Evolutionary conservation across 2,329 filamentous ascomycete genomes (phyloP).

Genomic region (Lasiodiplodia sp.): DNA sequence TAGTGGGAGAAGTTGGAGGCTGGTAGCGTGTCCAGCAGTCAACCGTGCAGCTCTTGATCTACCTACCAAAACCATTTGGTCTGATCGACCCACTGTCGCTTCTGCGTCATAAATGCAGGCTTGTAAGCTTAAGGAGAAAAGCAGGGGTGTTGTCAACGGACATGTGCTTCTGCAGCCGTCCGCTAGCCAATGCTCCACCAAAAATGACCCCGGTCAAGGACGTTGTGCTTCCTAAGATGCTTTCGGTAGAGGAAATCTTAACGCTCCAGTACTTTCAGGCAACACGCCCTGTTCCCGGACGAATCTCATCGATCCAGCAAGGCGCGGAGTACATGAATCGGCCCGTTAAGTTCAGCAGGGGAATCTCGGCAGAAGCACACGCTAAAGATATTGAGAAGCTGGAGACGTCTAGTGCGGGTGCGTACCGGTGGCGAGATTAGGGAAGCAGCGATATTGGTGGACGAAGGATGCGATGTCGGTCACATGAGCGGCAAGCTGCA

Average conservation of each 20-base stretch:
- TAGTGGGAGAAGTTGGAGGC: constrained; percentile 3
- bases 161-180: constrained; percentile 6
- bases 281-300: not conserved
- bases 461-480: not conserved
- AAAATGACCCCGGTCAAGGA: constrained; percentile 15
- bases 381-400: not conserved
- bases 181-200: constrained; percentile 1
- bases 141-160: constrained; percentile 1
- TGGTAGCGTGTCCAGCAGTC: constrained; percentile 6
- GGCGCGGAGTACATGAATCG: constrained; percentile 9
- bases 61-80: constrained; percentile 18
- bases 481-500: constrained; percentile 1
- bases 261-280: not conserved
- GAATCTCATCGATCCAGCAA: constrained; percentile 25
- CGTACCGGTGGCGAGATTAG: not conserved
- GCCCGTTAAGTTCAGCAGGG: not conserved
- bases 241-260: constrained; percentile 21
- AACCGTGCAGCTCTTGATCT: constrained; percentile 16
- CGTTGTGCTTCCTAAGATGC: not conserved
- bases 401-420: not conserved
- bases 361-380: not conserved
- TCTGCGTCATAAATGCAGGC: constrained; percentile 16
- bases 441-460: not conserved
- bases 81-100: constrained; percentile 5
- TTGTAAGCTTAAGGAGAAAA: constrained; percentile 6